Evolutionary conservation across 805 yeast genomes (phyloP), one percentile per base, ranked within the genome.

Genomic region (Lipomyces spencermartinsiae): DNA sequence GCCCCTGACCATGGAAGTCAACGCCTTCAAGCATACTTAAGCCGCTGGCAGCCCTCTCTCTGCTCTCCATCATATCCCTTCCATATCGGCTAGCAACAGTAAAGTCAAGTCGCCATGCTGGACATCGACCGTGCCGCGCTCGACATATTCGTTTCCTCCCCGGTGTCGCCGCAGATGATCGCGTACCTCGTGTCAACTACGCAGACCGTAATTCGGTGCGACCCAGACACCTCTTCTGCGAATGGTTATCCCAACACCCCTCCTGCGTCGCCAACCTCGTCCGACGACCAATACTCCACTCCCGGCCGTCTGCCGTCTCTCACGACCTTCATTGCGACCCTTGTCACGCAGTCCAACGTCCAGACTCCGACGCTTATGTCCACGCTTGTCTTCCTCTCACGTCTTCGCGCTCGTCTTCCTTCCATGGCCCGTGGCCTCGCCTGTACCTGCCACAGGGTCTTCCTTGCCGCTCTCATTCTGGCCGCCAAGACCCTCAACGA

Each of bases 281-380:
- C 54, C 31, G 66, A 58, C 25, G 54, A 46, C 19, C 34, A 53
- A 4, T 51, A 59, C 37, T 43, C 33, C 19, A 9, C 8, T 19
- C 22, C 57, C 43, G 29, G 75, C 22, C 70, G 71, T 34, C 75
- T 79, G 16, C 86, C 87, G 2, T 77, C 88, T 0, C 81, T 92
- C 58, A 80, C 80, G 57, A 79, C 80, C 31, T 94, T 95, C 81
- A 93, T 95, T 73, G 84, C 87, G 68, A 85, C 84, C 34, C 81
- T 94, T 70, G 88, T 94, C 73, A 83, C 83, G 64, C 87, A 90
- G 75, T 92, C 98, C 6, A 93, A 93, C 77, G 98, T 94, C 55
- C 97, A 93, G 79, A 91, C 97, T 3, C 92, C 98, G 46, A 94
- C 98, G 0, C 83, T 94, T 71, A 94, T 95, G 98, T 89, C 98